Percentiles rank a stretch among this genome's conserved stretches.
These are phyloP conservation scores for Globisporangium orthogonon DNA, from an alignment of 352 stramenopile genomes.

Conservation along the genomic window DNA sequence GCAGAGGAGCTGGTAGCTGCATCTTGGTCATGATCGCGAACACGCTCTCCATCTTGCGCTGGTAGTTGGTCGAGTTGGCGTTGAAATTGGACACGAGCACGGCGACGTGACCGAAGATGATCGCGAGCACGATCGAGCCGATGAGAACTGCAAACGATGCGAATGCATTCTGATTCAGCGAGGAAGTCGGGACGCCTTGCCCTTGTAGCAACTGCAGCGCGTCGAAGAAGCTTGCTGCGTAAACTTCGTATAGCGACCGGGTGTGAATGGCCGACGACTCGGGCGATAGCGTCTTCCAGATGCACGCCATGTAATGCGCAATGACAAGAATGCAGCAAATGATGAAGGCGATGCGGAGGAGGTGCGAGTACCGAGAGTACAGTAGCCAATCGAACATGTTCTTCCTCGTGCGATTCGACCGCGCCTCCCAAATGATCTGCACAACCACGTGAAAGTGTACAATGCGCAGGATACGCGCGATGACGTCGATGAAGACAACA, in stretches of 20 bases:
- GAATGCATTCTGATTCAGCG: constrained; percentile 30
- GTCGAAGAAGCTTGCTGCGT: constrained; percentile 6
- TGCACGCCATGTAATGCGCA: constrained; percentile 12
- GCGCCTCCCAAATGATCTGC: background rate
- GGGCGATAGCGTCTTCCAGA: constrained; percentile 2
- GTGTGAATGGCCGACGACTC: background rate
- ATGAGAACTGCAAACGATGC: constrained; percentile 32
- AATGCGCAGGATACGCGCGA: constrained; percentile 1
- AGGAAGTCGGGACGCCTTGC: constrained; percentile 1
- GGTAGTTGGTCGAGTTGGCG: constrained; percentile 39
- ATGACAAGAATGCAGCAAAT: background rate
- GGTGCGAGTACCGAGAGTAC: constrained; percentile 13
- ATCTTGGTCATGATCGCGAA: constrained; percentile 50
- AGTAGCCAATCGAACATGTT: constrained; percentile 6
- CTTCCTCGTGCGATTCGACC: background rate
- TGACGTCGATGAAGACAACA: background rate
- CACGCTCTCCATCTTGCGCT: constrained; percentile 54
- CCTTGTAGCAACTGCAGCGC: constrained; percentile 10
- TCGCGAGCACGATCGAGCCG: constrained; percentile 45
- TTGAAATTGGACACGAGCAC: constrained; percentile 58
- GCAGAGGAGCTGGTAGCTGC: constrained; percentile 32
- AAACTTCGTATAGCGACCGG: background rate
- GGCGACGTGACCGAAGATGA: constrained; percentile 55
- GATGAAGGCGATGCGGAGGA: constrained; percentile 9
- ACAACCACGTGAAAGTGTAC: constrained; percentile 1